Base-by-base conservation (phyloP, 192 early-diverging fungal species). In the Spinellus fusiger region DNA sequence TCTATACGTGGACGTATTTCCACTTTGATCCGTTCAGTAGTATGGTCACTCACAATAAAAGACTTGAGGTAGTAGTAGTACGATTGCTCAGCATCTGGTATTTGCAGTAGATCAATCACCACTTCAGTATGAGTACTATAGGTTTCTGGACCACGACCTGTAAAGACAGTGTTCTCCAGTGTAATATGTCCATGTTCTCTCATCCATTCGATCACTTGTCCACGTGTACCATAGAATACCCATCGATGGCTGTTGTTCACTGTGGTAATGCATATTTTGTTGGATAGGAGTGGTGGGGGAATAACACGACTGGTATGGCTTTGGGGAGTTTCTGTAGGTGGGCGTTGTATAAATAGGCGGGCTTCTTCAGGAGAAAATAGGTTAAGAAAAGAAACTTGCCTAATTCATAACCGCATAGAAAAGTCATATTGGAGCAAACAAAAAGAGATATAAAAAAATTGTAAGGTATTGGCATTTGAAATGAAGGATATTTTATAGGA, bases 141-240 rank as follows among this genome's bases (percentile, higher is more conserved):
- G 27, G 64, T 50, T 2, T 18, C 40, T 0, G 71, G 77, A 20
- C 69, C 64, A 37, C 65, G 71, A 35, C 68, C 55, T 5, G 68
- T 63, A 35, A 80, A 58, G 9, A 72, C 55, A 47, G 64, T 18
- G 61, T 65, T 51, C 64, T 76, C 49, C 58, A 73, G 13, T 61
- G 62, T 31, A 12, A 71, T 60, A 13, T 59, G 31, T 0, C 28
- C 25, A 44, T 71, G 69, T 1, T 59, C 12, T 1, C 62, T 64
- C 29, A 74, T 71, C 78, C 78, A 80, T 31, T 76, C 71, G 8
- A 80, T 33, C 20, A 80, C 77, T 27, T 76, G 75, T 1, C 64
- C 66, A 33, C 76, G 68, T 15, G 75, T 80, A 34, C 78, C 78
- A 33, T 77, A 61, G 28, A 80, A 80, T 32, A 74, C 67, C 60